Evolutionary conservation across 1,139 yeast species (phyloP).

Genomic region (Pichia sp.): DNA sequence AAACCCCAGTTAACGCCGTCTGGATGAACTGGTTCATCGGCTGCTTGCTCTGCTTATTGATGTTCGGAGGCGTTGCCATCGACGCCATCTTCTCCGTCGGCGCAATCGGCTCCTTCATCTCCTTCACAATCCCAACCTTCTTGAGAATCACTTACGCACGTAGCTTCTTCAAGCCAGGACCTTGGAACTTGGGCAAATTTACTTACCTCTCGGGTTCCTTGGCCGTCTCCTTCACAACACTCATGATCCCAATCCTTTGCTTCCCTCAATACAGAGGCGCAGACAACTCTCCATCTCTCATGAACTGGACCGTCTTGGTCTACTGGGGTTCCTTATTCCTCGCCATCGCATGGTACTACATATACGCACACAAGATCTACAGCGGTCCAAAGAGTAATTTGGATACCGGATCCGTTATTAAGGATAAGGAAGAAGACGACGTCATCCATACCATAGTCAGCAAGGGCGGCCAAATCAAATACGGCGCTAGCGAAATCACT

Average conservation of each 20-base stretch:
- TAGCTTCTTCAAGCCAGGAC: slow-evolving; percentile 57
- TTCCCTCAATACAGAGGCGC: slow-evolving; percentile 57
- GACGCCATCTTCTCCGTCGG: slow-evolving; percentile 76
- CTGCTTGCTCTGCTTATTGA: slow-evolving; percentile 53
- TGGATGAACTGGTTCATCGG: slow-evolving; percentile 60
- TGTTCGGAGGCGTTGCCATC: slow-evolving; percentile 68
- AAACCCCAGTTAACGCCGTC: slow-evolving; percentile 68
- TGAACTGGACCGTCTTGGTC: slow-evolving; percentile 73
- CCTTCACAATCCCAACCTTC: slow-evolving; percentile 64
- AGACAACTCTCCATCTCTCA: slow-evolving; percentile 41
- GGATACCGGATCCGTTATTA: slow-evolving; percentile 30
- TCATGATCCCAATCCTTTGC: slow-evolving; percentile 65
- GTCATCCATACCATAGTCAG: slow-evolving; percentile 20
- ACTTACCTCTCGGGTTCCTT: slow-evolving; percentile 46
- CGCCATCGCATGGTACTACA: slow-evolving; percentile 48
- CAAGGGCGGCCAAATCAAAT: slow-evolving; percentile 19
- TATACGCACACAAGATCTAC: slow-evolving; percentile 62
- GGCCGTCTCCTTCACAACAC: slow-evolving; percentile 45
- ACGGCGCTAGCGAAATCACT: slow-evolving; percentile 7
- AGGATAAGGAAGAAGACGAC: slow-evolving; percentile 14
- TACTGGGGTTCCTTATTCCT: slow-evolving; percentile 61
- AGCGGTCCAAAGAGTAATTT: slow-evolving; percentile 64
- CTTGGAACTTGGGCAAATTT: slow-evolving; percentile 60
- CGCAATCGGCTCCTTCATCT: slow-evolving; percentile 67
- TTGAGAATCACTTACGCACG: slow-evolving; percentile 56